phyloP scores from a whole-genome alignment of 306 rosid genomes.

The Ormosia semicastrata region DNA sequence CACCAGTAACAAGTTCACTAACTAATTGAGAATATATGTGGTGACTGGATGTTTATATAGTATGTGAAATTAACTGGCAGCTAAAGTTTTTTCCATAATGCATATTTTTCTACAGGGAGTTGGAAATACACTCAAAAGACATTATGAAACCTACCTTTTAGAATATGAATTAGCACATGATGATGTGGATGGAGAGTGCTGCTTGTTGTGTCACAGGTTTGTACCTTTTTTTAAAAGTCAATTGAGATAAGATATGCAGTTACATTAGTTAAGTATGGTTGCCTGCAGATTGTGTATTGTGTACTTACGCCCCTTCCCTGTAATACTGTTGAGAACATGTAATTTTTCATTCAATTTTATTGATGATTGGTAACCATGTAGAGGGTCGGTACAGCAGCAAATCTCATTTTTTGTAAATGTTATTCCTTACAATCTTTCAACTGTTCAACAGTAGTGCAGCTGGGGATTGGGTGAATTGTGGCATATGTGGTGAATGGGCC shows the following conservation, averaged over 20 bases:
- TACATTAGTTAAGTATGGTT: neutral
- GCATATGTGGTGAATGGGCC: slow-evolving; percentile 99
- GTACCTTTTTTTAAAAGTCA: slow-evolving; percentile 13
- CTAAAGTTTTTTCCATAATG: slow-evolving; percentile 17
- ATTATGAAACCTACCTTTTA: slow-evolving; percentile 94
- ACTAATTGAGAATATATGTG: neutral
- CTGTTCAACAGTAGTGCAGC: slow-evolving; percentile 92
- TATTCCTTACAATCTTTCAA: slow-evolving; percentile 16
- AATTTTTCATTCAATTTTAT: slow-evolving; percentile 4
- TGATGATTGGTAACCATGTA: neutral
- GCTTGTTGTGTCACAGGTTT: slow-evolving; percentile 98
- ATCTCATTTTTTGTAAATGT: neutral
- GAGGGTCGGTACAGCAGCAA: neutral
- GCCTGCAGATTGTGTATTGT: slow-evolving; percentile 1
- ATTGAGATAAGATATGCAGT: neutral
- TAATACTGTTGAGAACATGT: neutral
- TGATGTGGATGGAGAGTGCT: slow-evolving; percentile 98
- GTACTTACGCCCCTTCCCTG: neutral
- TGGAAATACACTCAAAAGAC: slow-evolving; percentile 98
- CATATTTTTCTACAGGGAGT: slow-evolving; percentile 71
- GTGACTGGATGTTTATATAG: neutral
- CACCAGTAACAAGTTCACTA: neutral
- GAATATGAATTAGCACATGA: slow-evolving; percentile 98
- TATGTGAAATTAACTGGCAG: slow-evolving; percentile 13
- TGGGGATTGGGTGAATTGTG: slow-evolving; percentile 99